phyloP scores from a whole-genome alignment of 163 green algal species.

The Coccomyxa subellipsoidea region DNA sequence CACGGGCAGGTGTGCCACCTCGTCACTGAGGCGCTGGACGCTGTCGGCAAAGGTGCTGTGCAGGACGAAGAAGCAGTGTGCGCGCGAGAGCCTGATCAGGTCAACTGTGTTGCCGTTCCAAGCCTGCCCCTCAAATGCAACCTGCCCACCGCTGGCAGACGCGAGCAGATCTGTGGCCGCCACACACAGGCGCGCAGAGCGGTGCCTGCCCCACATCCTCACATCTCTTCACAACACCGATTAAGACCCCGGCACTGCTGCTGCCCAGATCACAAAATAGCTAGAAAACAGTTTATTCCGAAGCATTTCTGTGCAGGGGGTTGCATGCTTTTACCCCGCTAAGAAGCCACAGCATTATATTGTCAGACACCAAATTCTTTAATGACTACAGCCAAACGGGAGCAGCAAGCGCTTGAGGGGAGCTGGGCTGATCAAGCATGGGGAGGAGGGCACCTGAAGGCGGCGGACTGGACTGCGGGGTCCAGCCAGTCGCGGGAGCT shows the following conservation, averaged over 20 bases:
- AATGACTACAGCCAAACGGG: too few relatives aligned
- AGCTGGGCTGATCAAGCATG: slow-evolving; percentile 2
- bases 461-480: slow-evolving; percentile 25
- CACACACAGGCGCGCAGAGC: slow-evolving; percentile 44
- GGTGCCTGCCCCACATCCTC: slow-evolving; percentile 23
- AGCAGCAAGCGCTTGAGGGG: too few relatives aligned
- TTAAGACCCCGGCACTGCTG: too few relatives aligned
- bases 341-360: too few relatives aligned
- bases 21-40: slow-evolving; percentile 29
- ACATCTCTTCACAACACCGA: neutral
- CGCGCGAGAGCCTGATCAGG: slow-evolving; percentile 55
- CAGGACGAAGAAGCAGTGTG: slow-evolving; percentile 66
- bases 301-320: too few relatives aligned
- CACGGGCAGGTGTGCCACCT: slow-evolving; percentile 9
- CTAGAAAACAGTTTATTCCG: too few relatives aligned
- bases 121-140: slow-evolving; percentile 65
- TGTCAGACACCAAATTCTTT: too few relatives aligned
- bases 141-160: slow-evolving; percentile 24
- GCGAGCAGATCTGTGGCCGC: slow-evolving; percentile 25
- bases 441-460: slow-evolving; percentile 29
- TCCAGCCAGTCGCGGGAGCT: slow-evolving; percentile 32
- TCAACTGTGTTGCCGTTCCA: slow-evolving; percentile 75
- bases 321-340: too few relatives aligned
- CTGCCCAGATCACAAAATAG: too few relatives aligned
- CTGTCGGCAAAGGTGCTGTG: slow-evolving; percentile 50